Evolutionary conservation across 805 yeast species (phyloP).

Genomic region (Priceomyces melissophilus): DNA sequence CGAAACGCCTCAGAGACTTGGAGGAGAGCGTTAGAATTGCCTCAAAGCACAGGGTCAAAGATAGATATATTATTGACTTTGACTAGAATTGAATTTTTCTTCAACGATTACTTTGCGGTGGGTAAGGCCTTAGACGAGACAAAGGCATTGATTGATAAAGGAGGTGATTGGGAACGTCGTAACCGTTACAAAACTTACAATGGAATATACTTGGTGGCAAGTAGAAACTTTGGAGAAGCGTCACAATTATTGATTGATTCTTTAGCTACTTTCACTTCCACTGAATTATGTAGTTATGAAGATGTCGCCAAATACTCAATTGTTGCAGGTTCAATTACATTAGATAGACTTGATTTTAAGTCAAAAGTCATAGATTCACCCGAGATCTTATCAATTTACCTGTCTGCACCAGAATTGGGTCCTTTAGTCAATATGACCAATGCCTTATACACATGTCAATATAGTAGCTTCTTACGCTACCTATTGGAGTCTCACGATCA

Average conservation of each 20-base stretch:
- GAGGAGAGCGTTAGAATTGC: conserved; percentile 68
- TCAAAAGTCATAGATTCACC: conserved; percentile 88
- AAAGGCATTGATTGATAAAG: conserved; percentile 79
- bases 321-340: conserved; percentile 78
- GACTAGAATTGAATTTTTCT: conserved; percentile 86
- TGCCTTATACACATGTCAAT: conserved; percentile 85
- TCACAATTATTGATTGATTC: conserved; percentile 83
- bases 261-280: conserved; percentile 90
- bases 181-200: conserved; percentile 89
- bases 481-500: conserved; percentile 75
- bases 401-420: conserved; percentile 66
- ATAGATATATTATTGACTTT: conserved; percentile 83
- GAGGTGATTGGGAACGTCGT: conserved; percentile 99
- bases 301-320: conserved; percentile 86
- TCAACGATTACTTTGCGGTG: conserved; percentile 68
- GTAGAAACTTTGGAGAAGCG: conserved; percentile 84
- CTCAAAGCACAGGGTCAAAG: conserved; percentile 86
- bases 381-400: conserved; percentile 77
- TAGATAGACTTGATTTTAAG: conserved; percentile 82
- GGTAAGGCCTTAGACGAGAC: conserved; percentile 71
- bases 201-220: conserved; percentile 80
- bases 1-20: conserved; percentile 63
- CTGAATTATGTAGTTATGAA: conserved; percentile 85
- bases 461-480: conserved; percentile 71
- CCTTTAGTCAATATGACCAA: conserved; percentile 82